Percentiles rank a stretch among this genome's conserved stretches.
Evolutionary conservation across 352 stramenopile species (phyloP).

Genomic region (Pythium volutum): DNA sequence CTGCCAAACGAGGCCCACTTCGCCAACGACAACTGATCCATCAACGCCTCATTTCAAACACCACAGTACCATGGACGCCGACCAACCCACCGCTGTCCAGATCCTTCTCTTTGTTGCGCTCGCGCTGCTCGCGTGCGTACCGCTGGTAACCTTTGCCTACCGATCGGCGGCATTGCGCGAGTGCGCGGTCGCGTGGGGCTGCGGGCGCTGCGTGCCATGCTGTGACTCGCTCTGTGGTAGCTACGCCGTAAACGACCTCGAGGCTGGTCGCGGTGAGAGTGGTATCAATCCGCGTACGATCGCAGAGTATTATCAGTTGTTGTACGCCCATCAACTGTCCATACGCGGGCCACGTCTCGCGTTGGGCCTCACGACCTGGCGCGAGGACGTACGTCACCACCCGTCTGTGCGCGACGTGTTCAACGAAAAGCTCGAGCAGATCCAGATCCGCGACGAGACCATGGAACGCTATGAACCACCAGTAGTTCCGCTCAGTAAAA

Average conservation of each 20-base stretch:
- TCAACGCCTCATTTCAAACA: neutral
- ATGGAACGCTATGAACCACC: conserved; percentile 8
- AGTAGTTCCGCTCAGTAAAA: neutral
- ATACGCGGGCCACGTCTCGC: conserved; percentile 22
- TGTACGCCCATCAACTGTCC: conserved; percentile 6
- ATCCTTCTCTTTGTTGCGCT: conserved; percentile 11
- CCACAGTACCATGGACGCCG: neutral
- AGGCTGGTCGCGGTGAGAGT: neutral
- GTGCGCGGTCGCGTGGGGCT: conserved; percentile 3
- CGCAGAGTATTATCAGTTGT: conserved; percentile 8
- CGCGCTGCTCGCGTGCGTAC: conserved; percentile 11
- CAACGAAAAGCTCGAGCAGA: conserved; percentile 51
- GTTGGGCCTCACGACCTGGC: conserved; percentile 54
- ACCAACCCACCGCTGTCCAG: conserved; percentile 6
- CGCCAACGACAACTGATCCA: neutral
- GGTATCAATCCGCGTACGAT: conserved; percentile 1
- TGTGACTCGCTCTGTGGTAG: neutral
- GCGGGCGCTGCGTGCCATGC: neutral
- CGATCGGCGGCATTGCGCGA: conserved; percentile 6
- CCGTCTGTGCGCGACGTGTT: conserved; percentile 34
- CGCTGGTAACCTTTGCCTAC: conserved; percentile 4
- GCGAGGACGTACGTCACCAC: conserved; percentile 51
- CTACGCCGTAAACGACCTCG: neutral
- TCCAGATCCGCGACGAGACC: conserved; percentile 28
- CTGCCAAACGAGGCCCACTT: neutral